Percentiles rank a stretch among this genome's conserved stretches.
Evolutionary conservation across 2,329 filamentous ascomycete genomes (phyloP).

Genomic region (Curvularia sp.): DNA sequence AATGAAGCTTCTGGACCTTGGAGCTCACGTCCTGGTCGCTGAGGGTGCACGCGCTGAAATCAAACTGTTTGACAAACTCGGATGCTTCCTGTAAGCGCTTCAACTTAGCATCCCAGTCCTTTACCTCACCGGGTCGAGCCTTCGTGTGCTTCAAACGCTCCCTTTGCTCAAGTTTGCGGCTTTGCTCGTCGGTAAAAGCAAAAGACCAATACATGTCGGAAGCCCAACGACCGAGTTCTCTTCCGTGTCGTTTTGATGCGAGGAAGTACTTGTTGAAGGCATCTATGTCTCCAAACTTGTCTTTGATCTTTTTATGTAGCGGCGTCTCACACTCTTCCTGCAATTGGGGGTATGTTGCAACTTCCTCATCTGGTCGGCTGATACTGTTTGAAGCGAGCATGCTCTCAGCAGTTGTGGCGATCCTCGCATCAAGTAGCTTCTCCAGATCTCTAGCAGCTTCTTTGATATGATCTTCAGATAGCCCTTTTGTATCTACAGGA

Average conservation of each 20-base stretch:
- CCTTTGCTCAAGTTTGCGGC: conserved; percentile 66
- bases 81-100: conserved; percentile 65
- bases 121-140: conserved; percentile 32
- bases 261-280: conserved; percentile 64
- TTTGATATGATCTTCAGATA: conserved; percentile 64
- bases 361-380: conserved; percentile 65
- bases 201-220: conserved; percentile 82
- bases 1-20: conserved; percentile 72
- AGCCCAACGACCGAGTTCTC: conserved; percentile 81
- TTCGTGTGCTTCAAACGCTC: conserved; percentile 53
- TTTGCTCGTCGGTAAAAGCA: conserved; percentile 68
- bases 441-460: conserved; percentile 77
- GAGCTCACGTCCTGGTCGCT: conserved; percentile 65
- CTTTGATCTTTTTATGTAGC: conserved; percentile 66
- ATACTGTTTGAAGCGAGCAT: conserved; percentile 65
- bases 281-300: conserved; percentile 59
- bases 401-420: conserved; percentile 75
- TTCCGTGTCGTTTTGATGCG: conserved; percentile 66
- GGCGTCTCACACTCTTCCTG: conserved; percentile 65
- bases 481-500: conserved; percentile 77
- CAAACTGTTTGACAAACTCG: conserved; percentile 61
- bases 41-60: conserved; percentile 52
- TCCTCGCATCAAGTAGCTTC: conserved; percentile 76
- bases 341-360: conserved; percentile 64
- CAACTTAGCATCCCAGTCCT: conserved; percentile 61